Base-by-base conservation (phyloP, 345 rosid genomes). In the Lumnitzera littorea region DNA sequence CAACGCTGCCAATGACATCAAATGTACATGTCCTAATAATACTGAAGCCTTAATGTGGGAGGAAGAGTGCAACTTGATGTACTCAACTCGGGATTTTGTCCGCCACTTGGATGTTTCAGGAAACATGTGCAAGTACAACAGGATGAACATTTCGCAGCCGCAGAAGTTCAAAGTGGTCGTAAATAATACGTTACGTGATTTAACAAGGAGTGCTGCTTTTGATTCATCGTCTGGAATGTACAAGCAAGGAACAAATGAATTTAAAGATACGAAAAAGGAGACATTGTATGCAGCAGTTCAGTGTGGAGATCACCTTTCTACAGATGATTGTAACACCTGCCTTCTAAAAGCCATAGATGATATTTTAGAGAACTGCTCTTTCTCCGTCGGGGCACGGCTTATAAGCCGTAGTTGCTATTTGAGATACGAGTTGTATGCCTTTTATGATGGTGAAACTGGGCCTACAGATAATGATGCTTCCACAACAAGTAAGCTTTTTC, bases 341-440 rank as follows among this genome's bases (percentile, higher is more conserved):
- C 77, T 80, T 41, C 50, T 50, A 48, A 50, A 57, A 50, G 81
- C 81, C n/a, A 62, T 55, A 13, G 20, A 12, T 31, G 58, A 80
- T 57, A 56, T 72, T 60, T 51, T 62, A 11, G 62, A 31, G 3
- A 53, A 68, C 62, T 69, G 68, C 58, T 51, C 24, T 51, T 64
- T 25, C 51, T 74, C 76, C 11, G 54, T 63, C 3, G 81, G 84
- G 6, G 79, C 68, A 1, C 51, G 79, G 41, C 23, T 80, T 49
- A 62, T 70, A 9, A 74, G 81, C 68, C 75, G 64, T 2, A 76
- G 78, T 60, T 79, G 81, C 63, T 76, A 76, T 53, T 61, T 79
- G 60, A 71, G 84, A 62, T 79, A 76, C 36, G 76, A 79, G 56
- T 58, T 76, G 12, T 74, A 80, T 15, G 69, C 71, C 16, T 74